Evolutionary conservation across 1,284 basidiomycete species (phyloP), one percentile per base, ranked within the genome.

Genomic region (Cryptococcus jaspeensis): DNA sequence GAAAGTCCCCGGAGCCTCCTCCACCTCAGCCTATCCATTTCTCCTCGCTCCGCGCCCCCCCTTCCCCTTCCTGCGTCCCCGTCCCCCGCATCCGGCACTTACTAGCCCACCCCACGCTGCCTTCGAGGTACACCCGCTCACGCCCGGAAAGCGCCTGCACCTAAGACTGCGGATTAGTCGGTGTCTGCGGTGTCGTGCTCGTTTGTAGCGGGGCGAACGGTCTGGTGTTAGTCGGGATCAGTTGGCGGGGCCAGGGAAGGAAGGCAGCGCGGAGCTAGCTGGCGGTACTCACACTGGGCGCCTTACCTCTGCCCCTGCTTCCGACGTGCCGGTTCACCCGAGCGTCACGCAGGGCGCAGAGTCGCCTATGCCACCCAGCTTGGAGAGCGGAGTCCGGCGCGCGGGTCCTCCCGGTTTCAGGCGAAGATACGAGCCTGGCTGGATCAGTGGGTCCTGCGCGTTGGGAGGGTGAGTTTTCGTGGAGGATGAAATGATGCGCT

Each of bases 1-100:
- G 66, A 75, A 75, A 75, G 73, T 75, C 73, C 72, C 73, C 73
- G 73, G 73, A 75, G 73, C 71, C 59, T 68, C 59, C 60, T 39
- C 43, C 49, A 46, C 23, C 44, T 25, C 44, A 25, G 9, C 44
- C 28, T 23, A 37, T 16, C 50, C 43, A 20, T 49, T n/a, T 37
- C 28, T 48, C 47, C 47, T 51, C 45, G 36, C 41, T 20, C 47
- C 23, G 54, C 44, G 35, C 28, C 13, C n/a, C 49, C 39, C 23
- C 37, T 43, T 47, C 8, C 37, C 52, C 23, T 39, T 50, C 39
- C 23, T 23, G 46, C 22, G 12, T 12, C 41, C 28, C 23, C 41
- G 8, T 15, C 20, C 22, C 22, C n/a, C 32, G 42, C 39, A 13
- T 59, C 13, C 18, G 28, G 8, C 46, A n/a, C 28, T 37, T 28